Base-by-base conservation (phyloP, 306 rosid genomes). In the Spatholobus suberectus region DNA sequence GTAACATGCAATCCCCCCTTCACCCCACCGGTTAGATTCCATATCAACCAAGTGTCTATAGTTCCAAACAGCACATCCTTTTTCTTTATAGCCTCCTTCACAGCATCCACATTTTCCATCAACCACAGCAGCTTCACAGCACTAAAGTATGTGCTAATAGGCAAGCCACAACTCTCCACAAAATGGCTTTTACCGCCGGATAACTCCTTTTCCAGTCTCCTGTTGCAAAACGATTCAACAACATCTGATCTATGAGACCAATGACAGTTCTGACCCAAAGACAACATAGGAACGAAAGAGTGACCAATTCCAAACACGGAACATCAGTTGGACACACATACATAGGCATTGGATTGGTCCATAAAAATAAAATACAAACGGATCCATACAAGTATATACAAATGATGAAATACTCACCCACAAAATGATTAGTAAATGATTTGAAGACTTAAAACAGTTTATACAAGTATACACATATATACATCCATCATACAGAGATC, bases 41-140 rank as follows among this genome's bases (percentile, higher is more conserved):
- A 96, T 74, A 96, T 92, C 72, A 92, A 78, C 99, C 98, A 96
- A 68, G 98, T 84, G 82, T 93, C 98, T 62, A 93, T 77, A 0
- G 99, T 96, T 67, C 99, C 98, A 85, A 96, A 96, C 13, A 93
- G 83, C 8, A 94, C 98, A 80, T 96, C 99, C 26, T 89, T 92
- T 62, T 78, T 76, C 85, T 91, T 51, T 62, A 93, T 83, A 59
- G 90, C 93, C 6, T 87, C 82, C 67, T 86, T 93, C 14, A 96
- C 93, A 8, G 82, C 82, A 9, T 75, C 84, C 77, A 92, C 98
- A 52, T 93, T 93, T 83, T 96, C 97, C 73, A 93, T 82, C 83
- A 96, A 81, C 99, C 99, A 96, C 4, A 96, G 82, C 40, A 92
- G 86, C 78, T 96, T 96, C 78, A 86, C 2, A 21, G 98, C 99